Evolutionary conservation across 2,329 filamentous ascomycete genomes (phyloP).

Genomic region (Cadophora malorum): DNA sequence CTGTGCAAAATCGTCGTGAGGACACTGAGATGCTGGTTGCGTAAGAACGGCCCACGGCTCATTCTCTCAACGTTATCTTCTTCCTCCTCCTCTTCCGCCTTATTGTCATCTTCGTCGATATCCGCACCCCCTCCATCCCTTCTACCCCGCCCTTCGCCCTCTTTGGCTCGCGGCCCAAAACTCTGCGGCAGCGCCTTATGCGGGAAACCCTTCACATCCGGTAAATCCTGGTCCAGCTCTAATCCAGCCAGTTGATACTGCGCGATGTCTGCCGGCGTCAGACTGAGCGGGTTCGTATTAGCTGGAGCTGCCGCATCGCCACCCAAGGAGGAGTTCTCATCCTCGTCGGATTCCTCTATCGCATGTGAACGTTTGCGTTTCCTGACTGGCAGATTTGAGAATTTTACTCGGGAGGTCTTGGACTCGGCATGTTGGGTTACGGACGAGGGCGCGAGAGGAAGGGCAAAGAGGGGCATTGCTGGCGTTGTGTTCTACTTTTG

Average conservation of each 20-base stretch:
- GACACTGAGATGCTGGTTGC: slow-evolving; percentile 65
- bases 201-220: slow-evolving; percentile 55
- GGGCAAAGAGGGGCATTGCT: slow-evolving; percentile 39
- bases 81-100: slow-evolving; percentile 24
- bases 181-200: slow-evolving; percentile 52
- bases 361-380: slow-evolving; percentile 36
- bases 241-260: slow-evolving; percentile 63
- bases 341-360: slow-evolving; percentile 12
- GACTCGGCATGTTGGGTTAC: slow-evolving; percentile 24
- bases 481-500: neutral
- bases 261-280: slow-evolving; percentile 56
- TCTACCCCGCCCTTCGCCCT: slow-evolving; percentile 23
- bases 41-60: slow-evolving; percentile 43
- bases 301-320: slow-evolving; percentile 29
- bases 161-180: slow-evolving; percentile 6
- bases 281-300: slow-evolving; percentile 60
- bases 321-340: slow-evolving; percentile 28
- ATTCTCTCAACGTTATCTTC: slow-evolving; percentile 24
- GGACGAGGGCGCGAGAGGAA: slow-evolving; percentile 34
- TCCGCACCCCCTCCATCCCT: slow-evolving; percentile 25
- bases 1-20: slow-evolving; percentile 74
- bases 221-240: slow-evolving; percentile 53
- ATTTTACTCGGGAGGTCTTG: slow-evolving; percentile 24
- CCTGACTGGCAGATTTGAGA: slow-evolving; percentile 30
- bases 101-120: slow-evolving; percentile 29